A percentile compares a stretch with the other conserved stretches of the same genome.
These are phyloP conservation scores for Rehmannia glutinosa DNA, from an alignment of 257 asterid species.

Conservation along the genomic window DNA sequence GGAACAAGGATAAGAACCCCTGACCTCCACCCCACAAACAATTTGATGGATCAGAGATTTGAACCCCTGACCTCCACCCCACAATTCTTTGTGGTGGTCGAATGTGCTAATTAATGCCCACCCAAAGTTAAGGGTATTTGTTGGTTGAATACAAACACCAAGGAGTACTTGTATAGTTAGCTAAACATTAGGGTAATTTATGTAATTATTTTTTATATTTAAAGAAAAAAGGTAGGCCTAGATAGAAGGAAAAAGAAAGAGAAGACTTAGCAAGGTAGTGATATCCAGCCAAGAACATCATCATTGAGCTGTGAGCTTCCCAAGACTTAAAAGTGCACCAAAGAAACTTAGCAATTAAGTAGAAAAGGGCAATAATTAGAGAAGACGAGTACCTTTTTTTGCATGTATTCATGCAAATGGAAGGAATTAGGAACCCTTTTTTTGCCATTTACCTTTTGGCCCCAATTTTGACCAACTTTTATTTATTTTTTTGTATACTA, in stretches of 20 bases:
- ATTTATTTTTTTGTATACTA: not conserved
- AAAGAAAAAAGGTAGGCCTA: not conserved
- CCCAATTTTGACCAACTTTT: not conserved
- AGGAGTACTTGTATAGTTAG: too few relatives aligned
- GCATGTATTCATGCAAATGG: constrained; percentile 30
- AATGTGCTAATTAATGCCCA: too few relatives aligned
- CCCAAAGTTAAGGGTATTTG: too few relatives aligned
- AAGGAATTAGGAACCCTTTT: not conserved
- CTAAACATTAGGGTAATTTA: too few relatives aligned
- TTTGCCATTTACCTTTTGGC: not conserved
- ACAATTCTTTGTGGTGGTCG: too few relatives aligned
- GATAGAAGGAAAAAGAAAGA: not conserved
- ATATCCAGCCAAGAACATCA: constrained; percentile 38
- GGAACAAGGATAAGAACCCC: too few relatives aligned
- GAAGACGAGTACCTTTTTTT: constrained; percentile 10
- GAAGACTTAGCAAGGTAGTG: constrained; percentile 19
- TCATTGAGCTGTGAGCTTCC: not conserved
- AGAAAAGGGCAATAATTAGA: constrained; percentile 11
- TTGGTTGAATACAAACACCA: too few relatives aligned
- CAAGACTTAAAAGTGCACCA: constrained; percentile 1
- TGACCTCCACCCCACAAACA: too few relatives aligned
- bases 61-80: too few relatives aligned
- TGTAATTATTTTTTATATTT: not conserved
- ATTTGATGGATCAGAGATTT: too few relatives aligned
- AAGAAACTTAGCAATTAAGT: constrained; percentile 53